Base-by-base conservation (phyloP, 306 rosid species). In the Citrullus amarus region DNA sequence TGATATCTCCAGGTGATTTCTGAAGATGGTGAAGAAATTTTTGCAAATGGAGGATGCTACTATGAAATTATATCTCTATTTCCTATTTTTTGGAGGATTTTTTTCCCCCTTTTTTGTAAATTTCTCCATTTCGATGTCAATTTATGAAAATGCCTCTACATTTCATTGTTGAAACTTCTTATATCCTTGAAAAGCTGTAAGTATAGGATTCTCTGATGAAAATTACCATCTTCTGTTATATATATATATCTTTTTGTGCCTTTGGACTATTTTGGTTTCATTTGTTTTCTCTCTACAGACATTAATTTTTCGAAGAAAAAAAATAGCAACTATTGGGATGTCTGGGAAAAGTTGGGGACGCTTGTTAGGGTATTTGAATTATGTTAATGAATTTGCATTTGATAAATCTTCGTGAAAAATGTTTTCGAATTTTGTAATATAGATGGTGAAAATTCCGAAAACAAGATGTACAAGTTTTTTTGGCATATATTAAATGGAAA, bases 1-100 rank as follows among this genome's bases (percentile, higher is more conserved):
- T 86, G 93, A 80, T 59, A 90, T 95, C 72, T 82, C 97, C 22
- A 92, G 91, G 82, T 92, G 87, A 92, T 77, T 30, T 5, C 9
- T 15, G 36, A 80, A 71, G 76, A 69, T 65, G 66, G 86, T 83
- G 77, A 76, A 81, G 88, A 78, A 84, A 9, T 20, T 88, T 88
- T 69, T 82, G 91, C 85, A 85, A 75, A 85, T 83, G 77, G 91
- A 86, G 83, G 86, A 80, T 83, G 82, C 86, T 82, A 85, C 71
- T 70, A 61, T 81, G 85, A 83, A 82, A 16, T 17, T 54, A 61
- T 81, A 76, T 61, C 68, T 70, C 63, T 72, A 71, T 75, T 85
- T 75, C 79, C 73, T 79, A 79, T 78, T 82, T 78, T 82, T 83
- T 67, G 81, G 84, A 55, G 56, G 81, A 32, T 14, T 38, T 58